Evolutionary conservation across 78 protist species (phyloP), one percentile per base, ranked within the genome.

Genomic region (Dictyostelium firmibasis): DNA sequence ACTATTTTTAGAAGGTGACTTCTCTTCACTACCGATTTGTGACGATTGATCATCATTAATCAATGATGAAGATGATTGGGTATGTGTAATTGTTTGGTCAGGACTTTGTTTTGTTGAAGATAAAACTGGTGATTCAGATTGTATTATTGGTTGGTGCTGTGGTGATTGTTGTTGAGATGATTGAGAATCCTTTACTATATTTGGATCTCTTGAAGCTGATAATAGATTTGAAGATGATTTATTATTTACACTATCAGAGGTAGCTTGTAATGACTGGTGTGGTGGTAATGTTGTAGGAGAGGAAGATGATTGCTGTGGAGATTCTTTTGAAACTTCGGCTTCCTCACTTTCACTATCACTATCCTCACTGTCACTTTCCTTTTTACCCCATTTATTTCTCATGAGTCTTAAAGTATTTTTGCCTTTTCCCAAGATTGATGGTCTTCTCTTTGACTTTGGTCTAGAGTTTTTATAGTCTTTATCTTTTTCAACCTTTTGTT

Each of bases 391-490:
- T 76, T 89, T 89, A 84, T 43, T 81, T 50, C 74, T 78, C 82
- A 89, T 50, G 7, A 69, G 7, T 89, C 87, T 60, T 14, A 89
- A 31, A 23, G 94, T 89, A 18, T 89, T 89, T 64, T 35, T 78
- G 47, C 94, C 94, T 35, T 75, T 41, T 31, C 87, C 87, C n/a
- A 78, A 43, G 2, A 89, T 69, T 14, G 87, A 81, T 8, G 94
- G 87, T 89, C 88, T 60, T 70, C 94, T 78, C n/a, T 81, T 78
- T 23, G 93, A 87, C 69, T 89, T 89, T 89, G 94, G 94, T 89
- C 94, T 77, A 8, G 60, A 7, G 11, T n/a, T 23, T 77, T 77
- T 77, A 77, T 77, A 77, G 41, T 77, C 50, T 77, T 77, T 77
- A 41, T 77, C 31, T 77, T 77, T 77, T 38, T 35, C 83, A n/a